Conservation (phyloP, 2,329 filamentous ascomycete genomes). For the Venturia aucupariae region DNA sequence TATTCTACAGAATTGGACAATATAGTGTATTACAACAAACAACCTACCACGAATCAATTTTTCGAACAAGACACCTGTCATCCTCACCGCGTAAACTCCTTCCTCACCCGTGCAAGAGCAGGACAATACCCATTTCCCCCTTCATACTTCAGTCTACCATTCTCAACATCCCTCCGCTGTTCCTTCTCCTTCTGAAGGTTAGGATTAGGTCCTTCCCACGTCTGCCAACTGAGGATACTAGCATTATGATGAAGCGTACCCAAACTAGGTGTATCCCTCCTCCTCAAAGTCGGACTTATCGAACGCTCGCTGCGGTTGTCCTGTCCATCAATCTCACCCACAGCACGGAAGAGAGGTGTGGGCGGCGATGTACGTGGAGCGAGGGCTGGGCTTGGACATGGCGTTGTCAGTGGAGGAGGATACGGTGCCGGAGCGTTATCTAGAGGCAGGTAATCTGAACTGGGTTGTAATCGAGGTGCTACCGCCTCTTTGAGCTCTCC, state of each 20-base stretch:
- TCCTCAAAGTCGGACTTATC: background rate
- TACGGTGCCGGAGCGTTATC: background rate
- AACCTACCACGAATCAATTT: too few species aligned
- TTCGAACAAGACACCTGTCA: background rate
- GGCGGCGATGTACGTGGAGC: background rate
- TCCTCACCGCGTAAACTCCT: background rate
- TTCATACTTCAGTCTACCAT: background rate
- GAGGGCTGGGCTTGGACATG: background rate
- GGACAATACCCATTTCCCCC: background rate
- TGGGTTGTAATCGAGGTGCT: background rate
- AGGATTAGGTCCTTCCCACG: background rate
- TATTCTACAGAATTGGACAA: background rate
- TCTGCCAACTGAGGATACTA: background rate
- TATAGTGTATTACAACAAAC: too few species aligned
- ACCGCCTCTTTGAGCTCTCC: background rate
- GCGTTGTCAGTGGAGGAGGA: background rate
- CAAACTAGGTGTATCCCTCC: background rate
- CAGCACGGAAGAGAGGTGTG: background rate
- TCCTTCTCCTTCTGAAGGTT: background rate
- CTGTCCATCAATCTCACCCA: background rate
- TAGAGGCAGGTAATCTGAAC: background rate
- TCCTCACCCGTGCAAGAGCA: background rate
- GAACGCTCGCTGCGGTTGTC: background rate
- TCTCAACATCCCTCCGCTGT: background rate
- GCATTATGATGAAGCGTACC: background rate